A percentile compares a stretch with the other conserved stretches of the same genome.
phyloP scores from a whole-genome alignment of 371 early-diverging fungal genomes.

The Apophysomyces trapeziformis region DNA sequence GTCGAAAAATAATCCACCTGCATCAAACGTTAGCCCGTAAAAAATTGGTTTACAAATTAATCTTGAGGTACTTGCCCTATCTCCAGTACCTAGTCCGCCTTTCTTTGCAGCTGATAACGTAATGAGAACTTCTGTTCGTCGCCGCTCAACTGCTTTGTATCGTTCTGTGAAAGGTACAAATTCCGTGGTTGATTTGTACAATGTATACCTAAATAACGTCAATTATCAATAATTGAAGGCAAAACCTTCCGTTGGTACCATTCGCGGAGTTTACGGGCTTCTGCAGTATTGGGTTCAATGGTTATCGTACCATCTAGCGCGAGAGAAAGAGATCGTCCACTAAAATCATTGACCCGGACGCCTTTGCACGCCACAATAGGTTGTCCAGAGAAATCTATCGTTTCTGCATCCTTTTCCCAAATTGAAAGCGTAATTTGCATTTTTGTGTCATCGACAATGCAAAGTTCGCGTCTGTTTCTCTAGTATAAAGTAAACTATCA shows the following conservation, averaged over 20 bases:
- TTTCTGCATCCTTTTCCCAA: conserved; percentile 83
- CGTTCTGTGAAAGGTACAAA: conserved; percentile 38
- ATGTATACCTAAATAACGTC: conserved; percentile 15
- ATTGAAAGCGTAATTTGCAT: conserved; percentile 73
- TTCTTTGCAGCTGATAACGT: conserved; percentile 65
- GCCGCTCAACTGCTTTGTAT: conserved; percentile 33
- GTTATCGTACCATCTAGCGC: conserved; percentile 52
- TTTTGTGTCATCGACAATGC: conserved; percentile 71
- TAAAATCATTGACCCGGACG: conserved; percentile 78
- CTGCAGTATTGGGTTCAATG: conserved; percentile 79
- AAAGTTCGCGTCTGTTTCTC: conserved; percentile 59
- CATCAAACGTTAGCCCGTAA: no score
- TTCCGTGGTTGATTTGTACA: conserved; percentile 19
- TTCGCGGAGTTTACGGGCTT: conserved; percentile 74
- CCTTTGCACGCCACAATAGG: conserved; percentile 81
- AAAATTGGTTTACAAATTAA: background rate
- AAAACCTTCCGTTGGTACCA: conserved; percentile 68
- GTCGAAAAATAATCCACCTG: conserved; percentile 67
- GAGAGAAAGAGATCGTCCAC: conserved; percentile 70
- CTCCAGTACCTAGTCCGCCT: conserved; percentile 63
- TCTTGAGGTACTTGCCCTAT: conserved; percentile 36
- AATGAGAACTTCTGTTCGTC: conserved; percentile 44
- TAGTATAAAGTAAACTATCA: conserved; percentile 14
- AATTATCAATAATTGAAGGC: background rate
- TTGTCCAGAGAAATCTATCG: conserved; percentile 42